Evolutionary conservation across 257 asterid genomes (phyloP).

Genomic region (Catharanthus roseus): DNA sequence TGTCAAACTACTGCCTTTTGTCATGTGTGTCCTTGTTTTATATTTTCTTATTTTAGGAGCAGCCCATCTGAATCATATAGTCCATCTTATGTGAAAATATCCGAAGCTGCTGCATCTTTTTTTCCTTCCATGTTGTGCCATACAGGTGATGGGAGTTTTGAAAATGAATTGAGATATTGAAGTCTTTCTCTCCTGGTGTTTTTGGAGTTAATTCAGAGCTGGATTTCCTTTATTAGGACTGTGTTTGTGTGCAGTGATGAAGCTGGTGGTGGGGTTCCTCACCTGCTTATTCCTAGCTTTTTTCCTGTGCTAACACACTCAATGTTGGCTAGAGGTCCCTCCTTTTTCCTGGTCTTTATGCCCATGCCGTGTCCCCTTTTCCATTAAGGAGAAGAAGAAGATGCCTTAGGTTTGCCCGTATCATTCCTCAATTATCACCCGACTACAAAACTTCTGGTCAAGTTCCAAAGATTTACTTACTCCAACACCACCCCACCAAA

Average conservation of each 20-base stretch:
- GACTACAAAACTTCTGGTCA: neutral
- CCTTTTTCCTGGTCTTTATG: neutral
- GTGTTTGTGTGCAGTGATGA: constrained; percentile 2
- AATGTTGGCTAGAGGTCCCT: neutral
- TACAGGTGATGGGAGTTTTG: neutral
- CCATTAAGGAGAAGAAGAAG: too few relatives aligned
- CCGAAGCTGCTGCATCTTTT: neutral
- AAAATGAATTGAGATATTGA: neutral
- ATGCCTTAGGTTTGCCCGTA: neutral
- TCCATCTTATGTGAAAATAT: neutral
- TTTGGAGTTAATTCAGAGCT: neutral
- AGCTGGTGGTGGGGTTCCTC: constrained; percentile 9
- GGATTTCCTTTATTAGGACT: constrained; percentile 8
- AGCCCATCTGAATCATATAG: neutral
- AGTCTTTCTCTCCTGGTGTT: neutral
- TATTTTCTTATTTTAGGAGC: neutral
- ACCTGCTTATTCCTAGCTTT: neutral
- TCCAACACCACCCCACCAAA: too few relatives aligned
- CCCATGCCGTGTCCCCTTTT: neutral
- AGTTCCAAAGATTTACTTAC: neutral
- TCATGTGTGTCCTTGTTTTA: neutral
- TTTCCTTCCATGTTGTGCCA: neutral
- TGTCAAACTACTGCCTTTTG: neutral
- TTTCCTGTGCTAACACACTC: neutral
- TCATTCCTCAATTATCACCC: neutral